Base-by-base conservation (phyloP, 1,284 basidiomycete genomes). In the Athelia sp. region DNA sequence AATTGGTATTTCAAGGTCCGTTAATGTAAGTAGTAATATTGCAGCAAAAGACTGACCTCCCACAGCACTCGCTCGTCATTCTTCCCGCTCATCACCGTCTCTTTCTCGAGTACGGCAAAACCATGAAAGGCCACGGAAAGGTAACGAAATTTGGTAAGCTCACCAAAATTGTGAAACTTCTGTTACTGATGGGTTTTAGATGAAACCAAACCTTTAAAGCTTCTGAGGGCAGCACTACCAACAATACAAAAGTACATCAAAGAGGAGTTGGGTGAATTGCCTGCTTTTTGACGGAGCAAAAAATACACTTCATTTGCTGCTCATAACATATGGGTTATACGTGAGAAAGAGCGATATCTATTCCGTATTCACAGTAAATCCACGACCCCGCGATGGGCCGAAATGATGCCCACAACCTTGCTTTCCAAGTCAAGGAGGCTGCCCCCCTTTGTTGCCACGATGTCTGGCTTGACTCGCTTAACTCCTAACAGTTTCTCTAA, bases 1-100 rank as follows among this genome's bases (percentile, higher is more conserved):
- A 56, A 64, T 22, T 90, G 87, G 87, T 90, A 89, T 65, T 68
- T 67, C 46, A 72, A 81, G 62, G 86, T 84, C 57, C 51, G 58
- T 32, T 29, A 18, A 40, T 23, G 48, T 22, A 18, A 23, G 14
- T n/a, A 51, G 42, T 44, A 45, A 38, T 34, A 19, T 15, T 51
- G 15, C n/a, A 40, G 34, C 4, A 15, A 46, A 53, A 48, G 22
- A 29, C 45, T 54, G 10, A 46, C 31, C 14, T 21, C 23, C 23
- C 51, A 21, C 43, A 86, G 88, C 75, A 80, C 54, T 89, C 87
- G 0, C 70, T 83, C 38, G 78, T 89, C 15, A 71, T 85, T 42
- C 65, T 87, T 18, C 81, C 88, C 3, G 60, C 71, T 6, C 75
- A 69, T 19, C 84, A 89, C 58, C 70, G 68, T 1, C 70, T 78